These are phyloP conservation scores for Mycena floridula DNA, from an alignment of 768 basidiomycete genomes.

Conservation along the genomic window DNA sequence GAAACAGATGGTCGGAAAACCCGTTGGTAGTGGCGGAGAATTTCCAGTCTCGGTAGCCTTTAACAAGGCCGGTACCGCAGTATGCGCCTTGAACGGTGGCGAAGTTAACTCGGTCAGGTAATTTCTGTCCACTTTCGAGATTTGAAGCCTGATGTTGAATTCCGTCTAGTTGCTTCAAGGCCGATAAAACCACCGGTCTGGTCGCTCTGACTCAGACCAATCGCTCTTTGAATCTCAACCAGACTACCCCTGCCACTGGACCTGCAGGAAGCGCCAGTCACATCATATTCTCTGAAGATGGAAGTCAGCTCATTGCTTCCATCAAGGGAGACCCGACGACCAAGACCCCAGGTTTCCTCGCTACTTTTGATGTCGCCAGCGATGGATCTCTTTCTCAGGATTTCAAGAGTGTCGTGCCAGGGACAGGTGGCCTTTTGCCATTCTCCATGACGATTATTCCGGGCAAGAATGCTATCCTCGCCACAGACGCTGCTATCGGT, in stretches of 20 bases:
- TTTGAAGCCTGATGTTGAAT: not conserved
- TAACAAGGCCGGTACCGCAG: conserved; percentile 20
- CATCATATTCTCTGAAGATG: conserved; percentile 40
- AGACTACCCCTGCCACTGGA: conserved; percentile 45
- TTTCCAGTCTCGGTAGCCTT: conserved; percentile 32
- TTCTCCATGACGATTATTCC: conserved; percentile 42
- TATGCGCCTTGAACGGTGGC: conserved; percentile 32
- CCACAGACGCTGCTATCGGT: conserved; percentile 33
- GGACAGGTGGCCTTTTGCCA: conserved; percentile 37
- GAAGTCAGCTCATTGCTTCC: conserved; percentile 36
- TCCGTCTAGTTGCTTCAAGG: conserved; percentile 32
- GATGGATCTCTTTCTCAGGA: conserved; percentile 39
- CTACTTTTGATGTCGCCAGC: conserved; percentile 38
- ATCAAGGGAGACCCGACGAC: conserved; percentile 43
- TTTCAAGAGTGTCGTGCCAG: conserved; percentile 28
- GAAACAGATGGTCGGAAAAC: no score
- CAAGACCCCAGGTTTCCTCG: conserved; percentile 42
- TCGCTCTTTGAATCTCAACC: conserved; percentile 38
- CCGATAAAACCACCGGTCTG: conserved; percentile 36
- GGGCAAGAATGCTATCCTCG: conserved; percentile 32
- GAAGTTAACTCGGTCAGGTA: conserved; percentile 27
- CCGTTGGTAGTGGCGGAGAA: conserved; percentile 28
- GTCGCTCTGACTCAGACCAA: conserved; percentile 31
- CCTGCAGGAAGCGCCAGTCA: conserved; percentile 39
- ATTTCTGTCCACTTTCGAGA: conserved; percentile 4